These are phyloP conservation scores for Venturia nashicola DNA, from an alignment of 2,329 filamentous ascomycete genomes.

Conservation along the genomic window DNA sequence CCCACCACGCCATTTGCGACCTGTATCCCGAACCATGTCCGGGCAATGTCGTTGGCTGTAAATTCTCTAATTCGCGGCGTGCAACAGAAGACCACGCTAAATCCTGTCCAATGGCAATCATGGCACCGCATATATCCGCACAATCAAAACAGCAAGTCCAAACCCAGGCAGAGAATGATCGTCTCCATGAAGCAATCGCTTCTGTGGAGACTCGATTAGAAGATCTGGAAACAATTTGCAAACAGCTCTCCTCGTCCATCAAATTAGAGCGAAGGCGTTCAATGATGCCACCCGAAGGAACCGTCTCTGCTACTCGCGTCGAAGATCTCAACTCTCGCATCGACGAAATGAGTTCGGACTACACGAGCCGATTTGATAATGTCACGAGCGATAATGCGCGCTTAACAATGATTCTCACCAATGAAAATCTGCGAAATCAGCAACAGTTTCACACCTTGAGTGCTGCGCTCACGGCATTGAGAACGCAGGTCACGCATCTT, in stretches of 20 bases:
- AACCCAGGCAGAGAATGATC: slow-evolving; percentile 23
- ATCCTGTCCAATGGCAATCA: slow-evolving; percentile 32
- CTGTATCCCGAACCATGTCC: slow-evolving; percentile 30
- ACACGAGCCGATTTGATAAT: slow-evolving; percentile 5
- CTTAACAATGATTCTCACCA: slow-evolving; percentile 6
- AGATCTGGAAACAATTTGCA: slow-evolving; percentile 4
- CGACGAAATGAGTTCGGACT: background rate
- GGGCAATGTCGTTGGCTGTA: slow-evolving; percentile 32
- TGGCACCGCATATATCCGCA: slow-evolving; percentile 31
- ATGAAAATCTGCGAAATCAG: background rate
- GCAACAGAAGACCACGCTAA: slow-evolving; percentile 28
- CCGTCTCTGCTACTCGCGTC: background rate
- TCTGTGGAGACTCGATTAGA: slow-evolving; percentile 1
- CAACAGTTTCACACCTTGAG: slow-evolving; percentile 7
- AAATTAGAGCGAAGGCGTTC: slow-evolving; percentile 3
- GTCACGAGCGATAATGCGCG: slow-evolving; percentile 3
- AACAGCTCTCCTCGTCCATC: slow-evolving; percentile 1
- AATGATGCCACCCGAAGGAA: background rate
- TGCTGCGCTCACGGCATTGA: slow-evolving; percentile 3
- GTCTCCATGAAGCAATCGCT: background rate
- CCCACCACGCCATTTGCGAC: slow-evolving; percentile 30
- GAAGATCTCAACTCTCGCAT: background rate
- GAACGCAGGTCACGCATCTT: slow-evolving; percentile 3
- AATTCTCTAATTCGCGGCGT: slow-evolving; percentile 24
- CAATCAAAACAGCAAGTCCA: slow-evolving; percentile 31